Conservation (phyloP, 495 filamentous ascomycete species). For the Polyplosphaeria fusca region DNA sequence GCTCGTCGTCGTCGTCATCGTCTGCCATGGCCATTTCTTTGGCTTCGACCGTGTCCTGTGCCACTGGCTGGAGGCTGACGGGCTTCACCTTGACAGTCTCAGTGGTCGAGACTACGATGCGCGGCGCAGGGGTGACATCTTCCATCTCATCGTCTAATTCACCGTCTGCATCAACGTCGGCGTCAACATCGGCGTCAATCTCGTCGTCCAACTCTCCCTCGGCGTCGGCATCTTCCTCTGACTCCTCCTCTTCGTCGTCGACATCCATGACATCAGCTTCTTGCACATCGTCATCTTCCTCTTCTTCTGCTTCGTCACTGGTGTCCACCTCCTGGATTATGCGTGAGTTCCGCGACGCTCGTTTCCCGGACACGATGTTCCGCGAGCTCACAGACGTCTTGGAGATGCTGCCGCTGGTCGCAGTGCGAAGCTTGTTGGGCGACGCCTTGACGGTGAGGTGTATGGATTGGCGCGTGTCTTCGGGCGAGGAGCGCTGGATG, state of each 20-base stretch:
- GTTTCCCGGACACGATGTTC: conserved; percentile 40
- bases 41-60: conserved; percentile 50
- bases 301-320: conserved; percentile 56
- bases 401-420: conserved; percentile 48
- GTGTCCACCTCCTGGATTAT: conserved; percentile 46
- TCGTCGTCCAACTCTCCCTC: conserved; percentile 54
- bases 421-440: conserved; percentile 76
- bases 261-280: conserved; percentile 47
- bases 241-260: conserved; percentile 53
- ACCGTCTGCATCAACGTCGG: conserved; percentile 54
- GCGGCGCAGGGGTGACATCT: conserved; percentile 44
- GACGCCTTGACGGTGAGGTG: conserved; percentile 82
- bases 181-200: conserved; percentile 48
- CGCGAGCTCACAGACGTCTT: conserved; percentile 33
- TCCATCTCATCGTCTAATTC: conserved; percentile 53
- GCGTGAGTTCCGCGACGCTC: conserved; percentile 52
- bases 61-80: conserved; percentile 40
- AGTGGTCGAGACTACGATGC: conserved; percentile 36
- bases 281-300: conserved; percentile 55
- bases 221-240: conserved; percentile 56
- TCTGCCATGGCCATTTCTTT: conserved; percentile 60
- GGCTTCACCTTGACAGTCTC: conserved; percentile 44
- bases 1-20: conserved; percentile 57
- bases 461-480: conserved; percentile 61
- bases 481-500: conserved; percentile 51